Evolutionary conservation across 176 grass and related monocot species (phyloP).

Genomic region (Elaeis guineensis): DNA sequence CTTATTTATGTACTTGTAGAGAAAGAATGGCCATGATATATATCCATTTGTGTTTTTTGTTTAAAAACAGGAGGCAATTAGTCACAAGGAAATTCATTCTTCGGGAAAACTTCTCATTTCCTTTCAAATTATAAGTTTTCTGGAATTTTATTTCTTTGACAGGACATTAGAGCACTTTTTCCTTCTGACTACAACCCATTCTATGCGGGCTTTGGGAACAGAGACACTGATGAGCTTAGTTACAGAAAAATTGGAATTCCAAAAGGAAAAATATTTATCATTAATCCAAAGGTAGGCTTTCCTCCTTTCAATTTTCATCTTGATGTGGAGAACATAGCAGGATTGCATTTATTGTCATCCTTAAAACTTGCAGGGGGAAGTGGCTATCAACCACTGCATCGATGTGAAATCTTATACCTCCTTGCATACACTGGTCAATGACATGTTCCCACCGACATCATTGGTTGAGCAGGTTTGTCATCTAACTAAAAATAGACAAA

Average conservation of each 20-base stretch:
- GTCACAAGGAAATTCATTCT: too few relatives aligned
- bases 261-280: conserved; percentile 99
- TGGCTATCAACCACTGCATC: conserved; percentile 79
- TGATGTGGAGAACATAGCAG: too few relatives aligned
- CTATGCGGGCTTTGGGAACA: conserved; percentile 98
- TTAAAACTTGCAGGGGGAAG: conserved; percentile 65
- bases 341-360: background rate
- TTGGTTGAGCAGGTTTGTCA: conserved; percentile 87
- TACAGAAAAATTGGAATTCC: conserved; percentile 97
- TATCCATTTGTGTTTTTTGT: too few relatives aligned
- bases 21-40: too few relatives aligned
- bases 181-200: conserved; percentile 96
- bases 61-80: too few relatives aligned
- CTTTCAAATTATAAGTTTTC: too few relatives aligned
- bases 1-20: too few relatives aligned
- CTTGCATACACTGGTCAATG: conserved; percentile 89
- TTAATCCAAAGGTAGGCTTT: conserved; percentile 79
- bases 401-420: conserved; percentile 98
- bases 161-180: conserved; percentile 98
- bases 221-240: conserved; percentile 96
- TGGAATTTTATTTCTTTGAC: conserved; percentile 17
- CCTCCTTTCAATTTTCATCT: too few relatives aligned
- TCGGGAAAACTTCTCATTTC: too few relatives aligned
- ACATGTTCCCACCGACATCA: conserved; percentile 97
- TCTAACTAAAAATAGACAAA: background rate